Conservation (phyloP, 352 stramenopile species). For the Globisporangium echinulatum region DNA sequence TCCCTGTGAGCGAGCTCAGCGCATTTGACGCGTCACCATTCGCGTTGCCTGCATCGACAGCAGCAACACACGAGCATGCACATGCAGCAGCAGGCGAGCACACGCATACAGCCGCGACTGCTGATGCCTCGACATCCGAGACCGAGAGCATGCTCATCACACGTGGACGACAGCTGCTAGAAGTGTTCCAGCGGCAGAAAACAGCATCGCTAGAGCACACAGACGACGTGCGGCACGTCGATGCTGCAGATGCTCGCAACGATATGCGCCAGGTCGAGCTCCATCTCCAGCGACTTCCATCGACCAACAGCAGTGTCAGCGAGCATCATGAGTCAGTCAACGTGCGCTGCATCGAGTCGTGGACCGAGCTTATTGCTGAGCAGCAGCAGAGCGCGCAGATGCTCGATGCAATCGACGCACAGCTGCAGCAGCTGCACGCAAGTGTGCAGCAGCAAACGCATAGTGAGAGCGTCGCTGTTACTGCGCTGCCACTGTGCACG, state of each 20-base stretch:
- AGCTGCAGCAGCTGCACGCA: background rate
- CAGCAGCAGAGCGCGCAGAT: background rate
- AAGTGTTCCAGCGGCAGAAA: background rate
- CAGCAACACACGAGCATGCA: no score
- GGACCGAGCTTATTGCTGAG: background rate
- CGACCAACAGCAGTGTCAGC: background rate
- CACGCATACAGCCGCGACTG: background rate
- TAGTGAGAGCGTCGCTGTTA: slow-evolving; percentile 1
- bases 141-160: background rate
- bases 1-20: no score
- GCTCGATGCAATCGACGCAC: slow-evolving; percentile 1
- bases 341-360: no score
- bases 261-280: no score
- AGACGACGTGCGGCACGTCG: background rate
- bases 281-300: no score
- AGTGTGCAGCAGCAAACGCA: background rate
- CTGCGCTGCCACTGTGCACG: background rate
- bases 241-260: background rate
- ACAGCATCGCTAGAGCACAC: background rate
- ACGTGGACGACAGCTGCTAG: background rate
- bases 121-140: background rate
- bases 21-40: no score
- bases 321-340: no score
- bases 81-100: no score
- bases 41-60: no score